phyloP scores from a whole-genome alignment of 352 stramenopile species.

The Globisporangium abappressorium region DNA sequence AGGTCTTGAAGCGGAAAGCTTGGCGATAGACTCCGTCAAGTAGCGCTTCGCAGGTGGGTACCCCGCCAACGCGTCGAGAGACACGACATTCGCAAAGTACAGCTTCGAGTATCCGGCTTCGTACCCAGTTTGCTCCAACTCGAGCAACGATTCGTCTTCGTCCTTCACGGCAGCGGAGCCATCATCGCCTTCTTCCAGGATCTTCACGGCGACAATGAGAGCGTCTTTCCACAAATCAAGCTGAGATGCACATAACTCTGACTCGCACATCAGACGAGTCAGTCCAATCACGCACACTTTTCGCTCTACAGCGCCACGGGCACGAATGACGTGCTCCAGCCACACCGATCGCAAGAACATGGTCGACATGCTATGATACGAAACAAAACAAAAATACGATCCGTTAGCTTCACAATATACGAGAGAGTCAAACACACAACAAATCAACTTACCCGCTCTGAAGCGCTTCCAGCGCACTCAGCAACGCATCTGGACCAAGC shows the following conservation, averaged over 20 bases:
- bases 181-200: slow-evolving; percentile 71
- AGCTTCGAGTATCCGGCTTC: slow-evolving; percentile 94
- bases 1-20: slow-evolving; percentile 61
- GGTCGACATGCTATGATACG: slow-evolving; percentile 76
- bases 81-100: slow-evolving; percentile 86
- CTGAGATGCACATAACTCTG: slow-evolving; percentile 54
- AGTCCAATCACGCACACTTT: slow-evolving; percentile 72
- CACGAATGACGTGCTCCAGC: slow-evolving; percentile 81
- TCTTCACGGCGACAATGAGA: slow-evolving; percentile 40
- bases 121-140: slow-evolving; percentile 86
- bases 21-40: slow-evolving; percentile 60
- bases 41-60: slow-evolving; percentile 61
- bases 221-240: slow-evolving; percentile 54
- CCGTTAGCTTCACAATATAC: slow-evolving; percentile 22
- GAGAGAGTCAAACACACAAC: too few relatives aligned
- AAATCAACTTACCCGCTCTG: slow-evolving; percentile 74
- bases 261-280: slow-evolving; percentile 73
- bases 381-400: slow-evolving; percentile 23
- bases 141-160: slow-evolving; percentile 78
- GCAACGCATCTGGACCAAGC: slow-evolving; percentile 72
- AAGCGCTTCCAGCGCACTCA: slow-evolving; percentile 82
- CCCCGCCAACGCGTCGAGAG: slow-evolving; percentile 86
- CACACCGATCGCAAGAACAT: slow-evolving; percentile 90
- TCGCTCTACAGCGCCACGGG: slow-evolving; percentile 49
- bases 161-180: slow-evolving; percentile 51